Conservation (phyloP, 2,329 filamentous ascomycete genomes). For the Cyphellophora attinorum region DNA sequence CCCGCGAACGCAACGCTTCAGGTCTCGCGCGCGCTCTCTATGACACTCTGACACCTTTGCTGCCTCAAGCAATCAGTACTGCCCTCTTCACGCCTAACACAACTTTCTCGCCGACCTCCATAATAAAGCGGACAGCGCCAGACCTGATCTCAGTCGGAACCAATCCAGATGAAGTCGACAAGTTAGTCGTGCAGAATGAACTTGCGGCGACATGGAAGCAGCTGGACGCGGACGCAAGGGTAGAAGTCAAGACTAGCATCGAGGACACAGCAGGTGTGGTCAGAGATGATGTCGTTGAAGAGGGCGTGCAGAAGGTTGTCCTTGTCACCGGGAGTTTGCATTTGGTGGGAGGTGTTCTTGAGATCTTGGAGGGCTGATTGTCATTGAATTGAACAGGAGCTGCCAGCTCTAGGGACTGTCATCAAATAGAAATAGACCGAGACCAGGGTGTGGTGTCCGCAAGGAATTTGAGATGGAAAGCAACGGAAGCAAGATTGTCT, state of each 20-base stretch:
- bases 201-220: slow-evolving; percentile 53
- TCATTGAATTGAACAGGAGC: slow-evolving; percentile 1
- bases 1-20: slow-evolving; percentile 56
- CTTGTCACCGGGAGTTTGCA: slow-evolving; percentile 78
- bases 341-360: slow-evolving; percentile 66
- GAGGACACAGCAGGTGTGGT: slow-evolving; percentile 58
- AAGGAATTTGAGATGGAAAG: too few relatives aligned
- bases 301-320: neutral
- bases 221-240: slow-evolving; percentile 42
- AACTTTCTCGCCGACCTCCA: too few relatives aligned
- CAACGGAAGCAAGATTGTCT: too few relatives aligned
- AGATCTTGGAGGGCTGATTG: slow-evolving; percentile 1
- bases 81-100: slow-evolving; percentile 77
- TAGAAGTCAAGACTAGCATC: slow-evolving; percentile 55
- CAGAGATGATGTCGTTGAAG: slow-evolving; percentile 20
- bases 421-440: too few relatives aligned
- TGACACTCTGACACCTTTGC: slow-evolving; percentile 37
- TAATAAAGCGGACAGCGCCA: slow-evolving; percentile 49
- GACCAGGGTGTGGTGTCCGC: too few relatives aligned
- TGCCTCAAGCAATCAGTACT: slow-evolving; percentile 48
- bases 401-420: too few relatives aligned
- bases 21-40: slow-evolving; percentile 52
- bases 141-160: slow-evolving; percentile 56
- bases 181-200: slow-evolving; percentile 56
- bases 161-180: slow-evolving; percentile 47